These are phyloP conservation scores for Casuarina equisetifolia DNA, from an alignment of 306 rosid genomes.

Conservation along the genomic window DNA sequence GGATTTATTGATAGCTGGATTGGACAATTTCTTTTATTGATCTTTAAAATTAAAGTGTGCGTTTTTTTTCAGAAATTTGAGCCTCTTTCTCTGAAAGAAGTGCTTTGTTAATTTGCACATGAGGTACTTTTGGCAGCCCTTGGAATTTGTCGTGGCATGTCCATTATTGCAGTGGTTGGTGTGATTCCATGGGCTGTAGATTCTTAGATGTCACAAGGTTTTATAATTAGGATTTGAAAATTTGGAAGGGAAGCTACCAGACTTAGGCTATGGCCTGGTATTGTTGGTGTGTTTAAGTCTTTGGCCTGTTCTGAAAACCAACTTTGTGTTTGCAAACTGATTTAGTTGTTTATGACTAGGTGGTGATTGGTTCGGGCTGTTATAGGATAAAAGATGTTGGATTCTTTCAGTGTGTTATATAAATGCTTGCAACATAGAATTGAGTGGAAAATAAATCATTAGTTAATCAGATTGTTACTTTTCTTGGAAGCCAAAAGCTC, in stretches of 20 bases:
- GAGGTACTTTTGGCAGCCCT: background rate
- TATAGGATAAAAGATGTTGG: background rate
- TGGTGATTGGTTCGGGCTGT: background rate
- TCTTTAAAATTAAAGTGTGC: no score
- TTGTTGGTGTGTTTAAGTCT: background rate
- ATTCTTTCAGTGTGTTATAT: background rate
- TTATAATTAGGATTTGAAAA: background rate
- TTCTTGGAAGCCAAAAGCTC: background rate
- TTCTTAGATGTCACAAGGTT: conserved; percentile 2
- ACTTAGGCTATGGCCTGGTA: background rate
- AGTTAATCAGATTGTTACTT: background rate
- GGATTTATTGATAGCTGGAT: no score
- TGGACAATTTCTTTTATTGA: no score
- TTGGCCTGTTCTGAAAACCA: background rate
- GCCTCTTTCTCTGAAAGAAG: background rate
- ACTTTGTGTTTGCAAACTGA: background rate
- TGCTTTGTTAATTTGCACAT: background rate
- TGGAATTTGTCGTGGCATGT: background rate
- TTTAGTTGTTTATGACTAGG: background rate
- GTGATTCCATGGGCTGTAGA: background rate
- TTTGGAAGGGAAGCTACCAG: background rate
- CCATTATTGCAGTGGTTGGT: background rate
- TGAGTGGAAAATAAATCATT: background rate
- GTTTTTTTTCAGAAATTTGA: background rate
- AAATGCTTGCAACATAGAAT: no score